Evolutionary conservation across 2,329 filamentous ascomycete genomes (phyloP), one percentile per base, ranked within the genome.

Genomic region (Aspergillus fumigatus): DNA sequence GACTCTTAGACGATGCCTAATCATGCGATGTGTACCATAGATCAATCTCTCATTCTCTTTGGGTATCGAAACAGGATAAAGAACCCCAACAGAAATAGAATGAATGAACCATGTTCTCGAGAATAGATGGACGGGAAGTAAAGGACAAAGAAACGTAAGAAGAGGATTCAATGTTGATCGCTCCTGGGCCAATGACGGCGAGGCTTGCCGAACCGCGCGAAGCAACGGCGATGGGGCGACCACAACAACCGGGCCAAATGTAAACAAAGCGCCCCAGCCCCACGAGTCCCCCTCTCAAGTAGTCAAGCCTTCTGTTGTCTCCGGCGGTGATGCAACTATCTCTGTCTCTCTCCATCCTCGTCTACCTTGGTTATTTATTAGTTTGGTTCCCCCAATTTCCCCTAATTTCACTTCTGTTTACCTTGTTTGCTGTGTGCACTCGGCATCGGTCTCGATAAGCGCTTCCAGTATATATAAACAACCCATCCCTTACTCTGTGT

Each of bases 231-330:
- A 35, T 35, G 32, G 32, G 32, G 4, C 32, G 32, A 35, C 32
- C 32, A 35, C 32, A 35, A 47, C 43, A 47, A 47, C 43, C n/a
- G 21, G 21, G 41, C 50, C 41, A 57, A 61, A 63, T 57, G 62
- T 64, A 65, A 65, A 64, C 63, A 64, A 63, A 64, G 53, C 51
- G 56, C 55, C 54, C 52, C 53, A 61, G 60, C 56, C 56, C 59
- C 59, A 50, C 60, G 21, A 27, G 41, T 40, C 45, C 1, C 19
- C 19, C 23, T 19, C 32, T 38, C 32, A 38, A 14, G 32, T 2
- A 38, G 32, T 38, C 32, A 38, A 38, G 32, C 32, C 32, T 38
- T 38, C 32, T 38, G 59, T 61, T 61, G 59, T 56, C 47, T 23
- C 32, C 38, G 35, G 17, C 32, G n/a, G 48, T 26, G 48, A 41